phyloP scores from a whole-genome alignment of 2,329 filamentous ascomycete species.

The Arthrobotrys musiformis region DNA sequence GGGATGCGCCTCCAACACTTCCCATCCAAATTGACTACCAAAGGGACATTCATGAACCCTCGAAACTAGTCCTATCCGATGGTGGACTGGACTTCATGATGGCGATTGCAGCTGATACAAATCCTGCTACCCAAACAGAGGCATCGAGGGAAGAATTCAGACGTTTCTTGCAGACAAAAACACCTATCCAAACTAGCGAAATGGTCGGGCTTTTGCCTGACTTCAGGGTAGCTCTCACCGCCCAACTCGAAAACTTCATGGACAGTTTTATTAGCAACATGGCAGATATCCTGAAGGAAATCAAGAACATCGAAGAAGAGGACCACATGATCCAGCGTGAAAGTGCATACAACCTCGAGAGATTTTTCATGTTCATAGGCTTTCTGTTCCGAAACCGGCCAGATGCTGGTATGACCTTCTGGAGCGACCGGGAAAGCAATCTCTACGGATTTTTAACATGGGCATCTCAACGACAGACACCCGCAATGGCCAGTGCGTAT shows the following conservation, averaged over 20 bases:
- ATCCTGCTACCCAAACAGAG: conserved; percentile 85
- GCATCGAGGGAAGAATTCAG: conserved; percentile 84
- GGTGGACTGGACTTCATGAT: conserved; percentile 93
- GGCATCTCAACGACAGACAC: conserved; percentile 94
- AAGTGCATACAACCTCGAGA: conserved; percentile 72
- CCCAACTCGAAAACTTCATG: conserved; percentile 84
- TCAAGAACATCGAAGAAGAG: conserved; percentile 62
- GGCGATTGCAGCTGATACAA: conserved; percentile 82
- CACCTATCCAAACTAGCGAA: conserved; percentile 75
- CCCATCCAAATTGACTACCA: conserved; percentile 66
- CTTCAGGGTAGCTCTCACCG: conserved; percentile 79
- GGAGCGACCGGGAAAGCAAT: conserved; percentile 91
- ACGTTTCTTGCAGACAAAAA: conserved; percentile 83
- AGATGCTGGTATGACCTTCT: conserved; percentile 87
- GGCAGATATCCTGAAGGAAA: conserved; percentile 78
- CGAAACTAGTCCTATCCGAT: conserved; percentile 75
- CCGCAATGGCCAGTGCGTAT: conserved; percentile 93
- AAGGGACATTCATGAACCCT: conserved; percentile 53
- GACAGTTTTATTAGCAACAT: conserved; percentile 96
- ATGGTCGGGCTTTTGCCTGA: conserved; percentile 75
- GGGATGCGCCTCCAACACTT: conserved; percentile 73
- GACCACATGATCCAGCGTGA: conserved; percentile 67
- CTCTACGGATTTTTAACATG: conserved; percentile 94
- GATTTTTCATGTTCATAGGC: conserved; percentile 90
- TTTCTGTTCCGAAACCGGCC: conserved; percentile 88